Evolutionary conservation across 2,329 filamentous ascomycete species (phyloP), one percentile per base, ranked within the genome.

Genomic region (Fusarium sp.): DNA sequence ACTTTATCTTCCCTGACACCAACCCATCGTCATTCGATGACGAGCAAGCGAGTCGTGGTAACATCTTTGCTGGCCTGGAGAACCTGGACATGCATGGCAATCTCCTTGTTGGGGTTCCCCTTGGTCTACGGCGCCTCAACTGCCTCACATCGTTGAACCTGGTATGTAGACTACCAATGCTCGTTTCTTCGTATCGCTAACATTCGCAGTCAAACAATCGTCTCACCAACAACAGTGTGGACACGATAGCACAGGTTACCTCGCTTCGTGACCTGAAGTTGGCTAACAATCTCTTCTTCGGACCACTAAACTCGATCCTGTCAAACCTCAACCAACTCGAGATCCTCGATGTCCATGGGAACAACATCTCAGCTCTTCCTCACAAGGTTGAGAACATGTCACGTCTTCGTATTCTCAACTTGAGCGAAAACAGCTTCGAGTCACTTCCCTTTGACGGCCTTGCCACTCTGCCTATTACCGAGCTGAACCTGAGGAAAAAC

Each of bases 81-180:
- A 89, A 89, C 6, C 83, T 98, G 9, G 95, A 98, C 79, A 80
- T 98, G 67, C 96, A 98, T 80, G 94, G 94, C 22, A 99, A 99
- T 79, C 83, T 90, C 51, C 85, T 99, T 20, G 87, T 88, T 59
- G 85, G 89, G 31, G 81, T 98, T 49, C 96, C 96, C 0, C 80
- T 92, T 72, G 96, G 96, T 0, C 80, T 98, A 66, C 88, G 93
- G 72, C 88, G 92, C 60, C 86, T 98, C 40, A 87, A 91, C 57
- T 85, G 92, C 69, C 87, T 99, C 63, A 95, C 94, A 1, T 92
- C 90, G 5, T 85, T 99, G 57, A 98, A 98, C 76, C 81, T 99
- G 78, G 92, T 94, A 85, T 79, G 90, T 83, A 16, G 6, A 29
- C 6, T 57, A 2, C 17, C 24, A 20, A 24, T 22, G 3, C 12